These are phyloP conservation scores for Lathyrus oleraceus DNA, from an alignment of 306 rosid species.

Conservation along the genomic window DNA sequence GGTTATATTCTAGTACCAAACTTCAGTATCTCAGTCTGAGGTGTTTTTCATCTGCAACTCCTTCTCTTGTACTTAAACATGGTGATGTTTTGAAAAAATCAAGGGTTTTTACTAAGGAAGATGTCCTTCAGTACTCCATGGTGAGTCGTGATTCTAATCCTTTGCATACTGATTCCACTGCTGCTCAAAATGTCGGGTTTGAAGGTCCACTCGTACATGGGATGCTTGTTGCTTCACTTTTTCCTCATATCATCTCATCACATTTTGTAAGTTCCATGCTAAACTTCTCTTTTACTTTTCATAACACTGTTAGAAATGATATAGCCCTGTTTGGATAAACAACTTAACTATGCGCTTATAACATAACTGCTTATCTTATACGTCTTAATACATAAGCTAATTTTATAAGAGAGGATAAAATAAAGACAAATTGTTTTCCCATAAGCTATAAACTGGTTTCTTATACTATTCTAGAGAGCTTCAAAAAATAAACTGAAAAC, in stretches of 20 bases:
- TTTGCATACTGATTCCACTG: slow-evolving; percentile 59
- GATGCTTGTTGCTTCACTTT: slow-evolving; percentile 84
- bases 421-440: no score
- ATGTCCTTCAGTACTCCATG: slow-evolving; percentile 68
- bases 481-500: no score
- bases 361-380: no score
- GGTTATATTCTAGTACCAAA: slow-evolving; percentile 33
- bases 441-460: no score
- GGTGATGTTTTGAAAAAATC: slow-evolving; percentile 60
- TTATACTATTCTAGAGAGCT: no score
- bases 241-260: slow-evolving; percentile 70
- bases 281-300: neutral
- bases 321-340: no score
- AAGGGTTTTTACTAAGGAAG: slow-evolving; percentile 63
- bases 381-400: no score
- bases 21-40: slow-evolving; percentile 43
- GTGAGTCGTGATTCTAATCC: slow-evolving; percentile 75
- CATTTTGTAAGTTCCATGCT: slow-evolving; percentile 61
- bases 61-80: slow-evolving; percentile 52
- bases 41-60: slow-evolving; percentile 56
- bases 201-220: slow-evolving; percentile 71
- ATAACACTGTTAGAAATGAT: neutral
- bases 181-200: slow-evolving; percentile 69
- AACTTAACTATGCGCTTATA: no score
- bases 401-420: no score